Base-by-base conservation (phyloP, 1,284 basidiomycete genomes). In the Inonotus obliquus region DNA sequence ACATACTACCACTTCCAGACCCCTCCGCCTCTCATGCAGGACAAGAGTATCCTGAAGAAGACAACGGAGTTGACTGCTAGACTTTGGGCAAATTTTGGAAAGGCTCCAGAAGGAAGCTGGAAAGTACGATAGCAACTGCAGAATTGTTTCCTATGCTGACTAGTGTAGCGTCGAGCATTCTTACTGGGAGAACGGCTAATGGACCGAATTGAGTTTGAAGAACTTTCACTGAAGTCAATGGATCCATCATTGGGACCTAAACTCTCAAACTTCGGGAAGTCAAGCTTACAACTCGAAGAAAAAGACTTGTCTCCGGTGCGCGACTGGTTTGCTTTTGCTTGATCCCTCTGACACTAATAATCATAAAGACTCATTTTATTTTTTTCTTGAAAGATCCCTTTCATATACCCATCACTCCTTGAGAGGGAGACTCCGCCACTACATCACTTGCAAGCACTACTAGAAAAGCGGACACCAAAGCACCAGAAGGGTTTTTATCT, bases 121-220 rank as follows among this genome's bases (percentile, higher is more conserved):
- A 85, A 86, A 81, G 89, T 87, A 62, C 5, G 75, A 51, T 64
- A 27, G 9, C 11, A 25, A 35, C 29, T 62, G n/a, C 38, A 35
- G 4, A 57, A 57, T 49, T 37, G 61, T 9, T 37, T 54, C 39
- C 60, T 19, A 32, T 49, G 19, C 37, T 29, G 29, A 47, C 52
- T 35, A n/a, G 5, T 19, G 10, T 35, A 68, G 67, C 54, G 57
- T 17, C 57, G 63, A 21, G 74, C 81, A 10, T 88, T 83, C 69
- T 73, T 80, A 63, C 75, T 79, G 47, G 89, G 89, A 35, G 85
- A 90, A 74, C 81, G 81, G 10, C 69, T 89, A 1, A 75, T 86
- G 27, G 86, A 91, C 70, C 78, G 81, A 23, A 77, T 91, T 62
- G 89, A 90, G 57, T 91, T 90, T 66, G 89, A 91, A 70, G 89